Conservation (phyloP, 2,329 filamentous ascomycete species). For the Lecanosticta acicola region DNA sequence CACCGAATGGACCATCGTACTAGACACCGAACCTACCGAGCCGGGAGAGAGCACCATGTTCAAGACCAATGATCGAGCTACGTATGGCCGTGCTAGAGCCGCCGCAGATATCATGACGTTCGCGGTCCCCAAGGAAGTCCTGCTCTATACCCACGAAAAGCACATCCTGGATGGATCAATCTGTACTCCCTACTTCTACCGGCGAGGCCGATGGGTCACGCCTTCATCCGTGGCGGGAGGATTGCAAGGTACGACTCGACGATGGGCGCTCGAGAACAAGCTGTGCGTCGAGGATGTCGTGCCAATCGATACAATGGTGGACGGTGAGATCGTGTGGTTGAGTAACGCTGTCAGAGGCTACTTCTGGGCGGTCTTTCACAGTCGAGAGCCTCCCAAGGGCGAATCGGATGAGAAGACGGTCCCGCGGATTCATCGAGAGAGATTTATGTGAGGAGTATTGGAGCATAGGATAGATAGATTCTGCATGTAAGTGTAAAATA, state of each 20-base stretch:
- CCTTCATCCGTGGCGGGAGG: conserved; percentile 66
- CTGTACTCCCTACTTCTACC: conserved; percentile 77
- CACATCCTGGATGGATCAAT: conserved; percentile 77
- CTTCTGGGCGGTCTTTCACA: conserved; percentile 25
- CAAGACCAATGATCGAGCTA: conserved; percentile 71
- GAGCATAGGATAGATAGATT: background rate
- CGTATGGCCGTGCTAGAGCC: conserved; percentile 65
- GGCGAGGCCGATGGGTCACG: conserved; percentile 69
- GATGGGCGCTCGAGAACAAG: conserved; percentile 69
- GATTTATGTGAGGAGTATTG: background rate
- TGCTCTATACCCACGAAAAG: conserved; percentile 61
- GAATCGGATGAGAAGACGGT: conserved; percentile 2
- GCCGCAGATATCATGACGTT: conserved; percentile 51
- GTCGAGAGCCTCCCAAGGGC: background rate
- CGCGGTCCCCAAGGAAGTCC: conserved; percentile 57
- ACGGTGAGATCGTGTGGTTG: conserved; percentile 78
- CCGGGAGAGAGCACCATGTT: conserved; percentile 67
- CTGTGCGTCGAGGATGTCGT: conserved; percentile 64
- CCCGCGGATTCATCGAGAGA: conserved; percentile 1
- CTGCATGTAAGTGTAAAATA: too few relatives aligned
- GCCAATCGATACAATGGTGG: conserved; percentile 52
- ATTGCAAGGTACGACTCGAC: conserved; percentile 72
- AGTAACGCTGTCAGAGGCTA: conserved; percentile 87
- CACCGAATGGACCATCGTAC: conserved; percentile 37
- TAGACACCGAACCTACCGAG: conserved; percentile 49